These are phyloP conservation scores for Jamesozyma gamospora DNA, from an alignment of 805 yeast species.

Conservation along the genomic window DNA sequence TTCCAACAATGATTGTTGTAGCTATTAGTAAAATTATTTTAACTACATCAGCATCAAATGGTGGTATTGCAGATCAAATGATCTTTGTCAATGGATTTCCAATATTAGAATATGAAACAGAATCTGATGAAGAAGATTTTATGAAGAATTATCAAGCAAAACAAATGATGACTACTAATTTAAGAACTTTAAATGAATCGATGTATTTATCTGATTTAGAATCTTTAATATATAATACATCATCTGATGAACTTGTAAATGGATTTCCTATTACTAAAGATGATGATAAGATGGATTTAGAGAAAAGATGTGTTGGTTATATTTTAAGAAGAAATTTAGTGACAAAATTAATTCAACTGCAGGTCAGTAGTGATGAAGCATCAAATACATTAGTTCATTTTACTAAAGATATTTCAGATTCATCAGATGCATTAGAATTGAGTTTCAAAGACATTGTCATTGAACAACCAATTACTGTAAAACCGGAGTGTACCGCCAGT, in stretches of 20 bases:
- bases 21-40: conserved; percentile 76
- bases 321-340: conserved; percentile 21
- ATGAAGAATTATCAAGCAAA: conserved; percentile 35
- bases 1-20: conserved; percentile 95
- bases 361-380: conserved; percentile 19
- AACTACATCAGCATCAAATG: conserved; percentile 58
- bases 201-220: conserved; percentile 21
- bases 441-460: conserved; percentile 29
- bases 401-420: neutral
- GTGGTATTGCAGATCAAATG: conserved; percentile 95
- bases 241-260: conserved; percentile 29
- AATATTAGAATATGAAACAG: conserved; percentile 55
- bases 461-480: conserved; percentile 52
- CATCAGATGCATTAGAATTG: neutral
- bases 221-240: conserved; percentile 14
- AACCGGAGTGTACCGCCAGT: conserved; percentile 45
- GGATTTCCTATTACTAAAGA: conserved; percentile 48
- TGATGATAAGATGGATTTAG: conserved; percentile 25
- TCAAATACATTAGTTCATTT: conserved; percentile 13
- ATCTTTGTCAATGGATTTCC: conserved; percentile 84
- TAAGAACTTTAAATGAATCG: conserved; percentile 18
- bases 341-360: conserved; percentile 12
- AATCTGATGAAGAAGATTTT: conserved; percentile 44
- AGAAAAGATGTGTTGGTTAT: conserved; percentile 34
- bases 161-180: conserved; percentile 52